Conservation (phyloP, 805 yeast species). For the Isabelozyma rhagii region DNA sequence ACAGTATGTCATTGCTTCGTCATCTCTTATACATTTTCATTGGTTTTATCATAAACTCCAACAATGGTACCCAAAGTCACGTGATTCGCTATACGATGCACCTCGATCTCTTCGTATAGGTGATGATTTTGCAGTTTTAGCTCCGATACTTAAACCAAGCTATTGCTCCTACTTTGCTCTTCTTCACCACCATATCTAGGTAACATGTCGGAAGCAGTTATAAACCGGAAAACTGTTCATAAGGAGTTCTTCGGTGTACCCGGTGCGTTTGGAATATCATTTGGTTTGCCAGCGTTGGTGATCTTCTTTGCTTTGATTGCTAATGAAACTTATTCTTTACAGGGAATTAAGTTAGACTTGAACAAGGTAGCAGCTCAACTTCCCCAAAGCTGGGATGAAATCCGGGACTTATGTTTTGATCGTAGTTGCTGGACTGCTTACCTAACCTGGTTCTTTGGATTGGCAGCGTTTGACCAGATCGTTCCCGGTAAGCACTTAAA, state of each 20-base stretch:
- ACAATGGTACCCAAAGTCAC: no score
- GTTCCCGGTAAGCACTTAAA: slow-evolving; percentile 55
- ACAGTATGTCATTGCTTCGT: no score
- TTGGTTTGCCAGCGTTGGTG: slow-evolving; percentile 65
- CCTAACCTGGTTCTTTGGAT: slow-evolving; percentile 64
- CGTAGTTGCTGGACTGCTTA: slow-evolving; percentile 60
- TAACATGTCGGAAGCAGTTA: slow-evolving; percentile 6
- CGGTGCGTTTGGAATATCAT: slow-evolving; percentile 68
- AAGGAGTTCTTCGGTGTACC: slow-evolving; percentile 75
- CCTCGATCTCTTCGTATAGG: background rate
- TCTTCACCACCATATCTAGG: background rate
- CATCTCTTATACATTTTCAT: no score
- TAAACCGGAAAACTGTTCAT: slow-evolving; percentile 72
- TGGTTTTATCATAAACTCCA: no score
- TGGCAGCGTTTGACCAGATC: slow-evolving; percentile 61
- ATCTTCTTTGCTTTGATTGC: slow-evolving; percentile 56
- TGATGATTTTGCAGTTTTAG: background rate
- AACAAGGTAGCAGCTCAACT: slow-evolving; percentile 33
- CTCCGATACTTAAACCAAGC: background rate
- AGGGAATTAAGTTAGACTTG: slow-evolving; percentile 46
- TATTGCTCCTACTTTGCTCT: background rate
- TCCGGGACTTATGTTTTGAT: slow-evolving; percentile 38
- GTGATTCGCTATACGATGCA: no score
- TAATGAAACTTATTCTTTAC: slow-evolving; percentile 55
- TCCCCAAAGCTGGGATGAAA: slow-evolving; percentile 19